Evolutionary conservation across 2,329 filamentous ascomycete species (phyloP).

Genomic region (Talaromyces sp.): DNA sequence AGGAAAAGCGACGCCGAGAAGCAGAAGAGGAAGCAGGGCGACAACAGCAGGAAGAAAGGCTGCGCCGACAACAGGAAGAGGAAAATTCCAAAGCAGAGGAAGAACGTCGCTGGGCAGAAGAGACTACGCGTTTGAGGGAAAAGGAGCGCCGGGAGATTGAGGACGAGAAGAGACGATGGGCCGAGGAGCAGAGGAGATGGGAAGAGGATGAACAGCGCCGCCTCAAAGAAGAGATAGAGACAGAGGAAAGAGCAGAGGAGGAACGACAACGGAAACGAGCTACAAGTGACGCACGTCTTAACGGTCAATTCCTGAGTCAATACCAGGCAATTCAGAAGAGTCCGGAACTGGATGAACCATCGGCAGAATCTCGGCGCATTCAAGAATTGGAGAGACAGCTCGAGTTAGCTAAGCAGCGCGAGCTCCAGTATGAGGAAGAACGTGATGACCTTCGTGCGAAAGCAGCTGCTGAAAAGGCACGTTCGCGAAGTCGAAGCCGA

Average conservation of each 20-base stretch:
- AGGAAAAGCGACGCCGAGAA: slow-evolving; percentile 64
- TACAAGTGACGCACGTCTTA: slow-evolving; percentile 63
- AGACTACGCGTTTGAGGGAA: slow-evolving; percentile 47
- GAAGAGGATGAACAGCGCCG: slow-evolving; percentile 69
- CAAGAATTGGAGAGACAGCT: slow-evolving; percentile 73
- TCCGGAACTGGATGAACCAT: slow-evolving; percentile 29
- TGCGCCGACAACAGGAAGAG: slow-evolving; percentile 42
- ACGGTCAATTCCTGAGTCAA: slow-evolving; percentile 80
- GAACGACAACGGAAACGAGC: slow-evolving; percentile 61
- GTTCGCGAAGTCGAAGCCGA: slow-evolving; percentile 25
- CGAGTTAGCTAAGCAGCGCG: slow-evolving; percentile 62
- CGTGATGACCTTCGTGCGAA: slow-evolving; percentile 46
- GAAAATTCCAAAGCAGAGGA: slow-evolving; percentile 41
- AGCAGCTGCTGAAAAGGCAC: slow-evolving; percentile 20
- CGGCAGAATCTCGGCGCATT: slow-evolving; percentile 63
- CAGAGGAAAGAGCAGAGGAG: slow-evolving; percentile 61
- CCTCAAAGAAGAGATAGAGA: slow-evolving; percentile 67
- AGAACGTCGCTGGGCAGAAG: slow-evolving; percentile 45
- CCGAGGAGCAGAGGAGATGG: slow-evolving; percentile 63
- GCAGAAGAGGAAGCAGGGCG: slow-evolving; percentile 53
- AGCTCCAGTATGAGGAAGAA: slow-evolving; percentile 60
- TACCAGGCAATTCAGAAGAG: slow-evolving; percentile 68
- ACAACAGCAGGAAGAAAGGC: slow-evolving; percentile 46
- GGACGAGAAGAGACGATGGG: slow-evolving; percentile 43
- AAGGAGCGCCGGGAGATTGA: slow-evolving; percentile 42